Base-by-base conservation (phyloP, 192 early-diverging fungal species). In the Phycomyces blakesleeanus region DNA sequence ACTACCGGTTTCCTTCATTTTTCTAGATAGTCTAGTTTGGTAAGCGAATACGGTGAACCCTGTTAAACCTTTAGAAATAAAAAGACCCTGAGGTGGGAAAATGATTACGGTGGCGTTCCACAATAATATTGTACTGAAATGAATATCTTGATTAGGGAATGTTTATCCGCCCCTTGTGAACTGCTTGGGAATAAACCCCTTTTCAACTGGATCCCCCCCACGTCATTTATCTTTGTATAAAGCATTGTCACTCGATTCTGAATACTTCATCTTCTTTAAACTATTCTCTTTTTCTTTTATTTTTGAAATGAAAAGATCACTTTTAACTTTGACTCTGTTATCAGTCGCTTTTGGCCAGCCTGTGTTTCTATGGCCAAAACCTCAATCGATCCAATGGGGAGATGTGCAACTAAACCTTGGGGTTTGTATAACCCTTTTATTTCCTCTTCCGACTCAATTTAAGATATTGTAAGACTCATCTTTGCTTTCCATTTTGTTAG, bases 351-450 rank as follows among this genome's bases (percentile, higher is more conserved):
- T 12, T 47, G 44, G 15, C 18, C 12, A 47, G 15, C 44, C 44
- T 47, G 39, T 61, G 21, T 56, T 61, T 10, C 5, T 68, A 54
- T 68, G 67, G 67, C 67, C 67, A 21, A 21, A 51, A 27, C 67
- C 67, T 55, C 67, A 68, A 55, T 42, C 53, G 20, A 26, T 68
- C 9, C 18, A 24, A 20, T 53, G 25, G 53, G 67, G 67, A 8
- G 29, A 68, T 52, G 12, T 49, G 7, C 20, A 53, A 47, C 34
- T 68, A 3, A 44, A 49, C 21, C 39, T 68, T 27, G 61, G 53
- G 37, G 61, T 63, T 27, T 39, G 59, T 22, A 61, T 26, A 22
- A 11, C 5, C n/a, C 21, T n/a, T 50, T 0, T 5, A 34, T 2
- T 7, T 34, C 7, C 6, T 2, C 29, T 34, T 34, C 6, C 21